Base-by-base conservation (phyloP, 805 yeast genomes). In the Candida mattraensis region DNA sequence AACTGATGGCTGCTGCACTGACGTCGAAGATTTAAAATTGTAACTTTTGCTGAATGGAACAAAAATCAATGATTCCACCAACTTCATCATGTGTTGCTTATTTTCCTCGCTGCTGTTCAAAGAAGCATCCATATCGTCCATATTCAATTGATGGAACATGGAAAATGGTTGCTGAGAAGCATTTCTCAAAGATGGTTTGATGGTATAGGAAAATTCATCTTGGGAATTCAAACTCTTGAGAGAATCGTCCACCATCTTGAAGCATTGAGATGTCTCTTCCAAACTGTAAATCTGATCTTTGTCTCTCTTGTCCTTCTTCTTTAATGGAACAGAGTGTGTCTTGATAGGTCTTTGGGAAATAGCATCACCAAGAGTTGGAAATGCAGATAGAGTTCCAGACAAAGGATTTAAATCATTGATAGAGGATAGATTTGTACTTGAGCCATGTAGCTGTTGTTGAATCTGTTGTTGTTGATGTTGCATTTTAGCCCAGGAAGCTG, bases 401-500 rank as follows among this genome's bases (percentile, higher is more conserved):
- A 32, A 34, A 5, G 28, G 28, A 9, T 28, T 37, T 10, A 37
- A 31, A 12, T 41, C 46, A 17, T 30, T 33, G 11, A 17, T 25
- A 11, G 40, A 15, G 7, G 37, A 25, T 5, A 44, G 42, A 18
- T 35, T 34, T 24, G 13, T 11, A 5, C 28, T 18, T 6, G 15
- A 11, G 8, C 24, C 29, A 43, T 45, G 39, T 48, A 60, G 21
- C 45, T 61, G 34, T 45, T 63, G 59, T 47, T 64, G 64, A 7
- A 37, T 40, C 24, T 43, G 45, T 16, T 44, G 47, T n/a, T 39
- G 48, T 16, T 44, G 47, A n/a, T 39, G 48, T 27, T 42, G 49
- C n/a, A 42, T 27, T 16, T 46, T 49, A 45, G 54, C 80, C 89
- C 89, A 82, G 4, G 83, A 77, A 1, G 83, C 86, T 13, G 87